A percentile compares a stretch with the other conserved stretches of the same genome.
phyloP scores from a whole-genome alignment of 1,139 yeast species.

The Lodderomyces jiufengensis region DNA sequence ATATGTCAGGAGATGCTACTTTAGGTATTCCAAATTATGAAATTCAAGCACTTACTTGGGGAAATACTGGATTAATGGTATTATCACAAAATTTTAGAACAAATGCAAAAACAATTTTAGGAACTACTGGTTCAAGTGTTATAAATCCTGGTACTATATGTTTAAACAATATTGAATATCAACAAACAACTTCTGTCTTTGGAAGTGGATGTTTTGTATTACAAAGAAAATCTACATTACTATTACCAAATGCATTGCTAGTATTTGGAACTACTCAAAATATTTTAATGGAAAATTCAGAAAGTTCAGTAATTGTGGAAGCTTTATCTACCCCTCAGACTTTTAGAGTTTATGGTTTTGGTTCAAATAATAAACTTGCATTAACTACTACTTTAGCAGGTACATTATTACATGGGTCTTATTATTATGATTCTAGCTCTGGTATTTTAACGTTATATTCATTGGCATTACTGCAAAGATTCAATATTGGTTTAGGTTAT shows the following conservation, averaged over 20 bases:
- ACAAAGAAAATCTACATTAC: slow-evolving; percentile 19
- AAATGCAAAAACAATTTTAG: slow-evolving; percentile 20
- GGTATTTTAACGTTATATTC: slow-evolving; percentile 21
- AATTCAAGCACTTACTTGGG: slow-evolving; percentile 21
- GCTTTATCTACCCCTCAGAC: slow-evolving; percentile 14
- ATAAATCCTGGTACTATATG: slow-evolving; percentile 30
- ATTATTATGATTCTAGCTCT: slow-evolving; percentile 14
- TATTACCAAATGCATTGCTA: slow-evolving; percentile 14
- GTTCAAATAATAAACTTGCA: slow-evolving; percentile 12
- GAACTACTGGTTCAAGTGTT: slow-evolving; percentile 18
- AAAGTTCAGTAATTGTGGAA: neutral
- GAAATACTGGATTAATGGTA: slow-evolving; percentile 26
- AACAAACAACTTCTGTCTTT: slow-evolving; percentile 21
- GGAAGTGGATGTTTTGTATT: slow-evolving; percentile 30
- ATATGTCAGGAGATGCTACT: slow-evolving; percentile 23
- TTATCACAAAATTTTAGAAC: slow-evolving; percentile 20
- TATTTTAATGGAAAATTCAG: neutral
- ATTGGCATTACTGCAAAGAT: slow-evolving; percentile 1
- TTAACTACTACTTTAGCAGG: slow-evolving; percentile 5
- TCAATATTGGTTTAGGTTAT: slow-evolving; percentile 4
- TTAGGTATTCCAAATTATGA: slow-evolving; percentile 17
- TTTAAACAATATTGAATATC: slow-evolving; percentile 22
- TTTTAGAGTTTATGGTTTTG: slow-evolving; percentile 29
- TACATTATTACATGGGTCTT: slow-evolving; percentile 3
- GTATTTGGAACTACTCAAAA: neutral